These are phyloP conservation scores for Fusarium sp. DNA, from an alignment of 2,329 filamentous ascomycete genomes.

Conservation along the genomic window DNA sequence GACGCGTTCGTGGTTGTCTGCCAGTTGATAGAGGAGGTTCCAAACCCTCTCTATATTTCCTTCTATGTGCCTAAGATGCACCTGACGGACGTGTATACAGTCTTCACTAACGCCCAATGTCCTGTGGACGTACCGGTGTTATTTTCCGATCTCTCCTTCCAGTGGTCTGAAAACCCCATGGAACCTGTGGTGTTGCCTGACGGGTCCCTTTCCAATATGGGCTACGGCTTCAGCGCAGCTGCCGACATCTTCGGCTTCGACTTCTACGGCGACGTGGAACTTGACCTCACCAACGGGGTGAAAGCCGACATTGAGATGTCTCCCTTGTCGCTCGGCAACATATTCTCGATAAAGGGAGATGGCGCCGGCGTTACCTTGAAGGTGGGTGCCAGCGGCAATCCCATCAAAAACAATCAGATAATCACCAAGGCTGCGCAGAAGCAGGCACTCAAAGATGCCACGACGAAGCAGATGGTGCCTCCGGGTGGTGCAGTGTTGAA, in stretches of 20 bases:
- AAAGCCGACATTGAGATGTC: conserved; percentile 2
- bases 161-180: neutral
- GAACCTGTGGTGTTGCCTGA: conserved; percentile 2
- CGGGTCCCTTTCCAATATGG: neutral
- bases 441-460: neutral
- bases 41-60: neutral
- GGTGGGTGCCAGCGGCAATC: neutral
- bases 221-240: neutral
- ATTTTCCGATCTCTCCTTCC: neutral
- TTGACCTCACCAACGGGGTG: neutral
- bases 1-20: conserved; percentile 1
- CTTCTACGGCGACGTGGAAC: neutral
- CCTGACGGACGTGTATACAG: neutral
- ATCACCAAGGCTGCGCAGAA: neutral
- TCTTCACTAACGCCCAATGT: neutral
- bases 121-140: neutral
- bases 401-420: conserved; percentile 8
- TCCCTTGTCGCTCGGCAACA: neutral
- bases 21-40: neutral
- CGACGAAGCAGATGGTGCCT: neutral
- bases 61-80: conserved; percentile 10
- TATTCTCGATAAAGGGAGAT: neutral
- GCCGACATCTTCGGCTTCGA: neutral
- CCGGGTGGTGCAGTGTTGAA: neutral
- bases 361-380: neutral